Percentiles rank a stretch among this genome's conserved stretches.
Conservation (phyloP, 345 rosid species). For the Salix purpurea region DNA sequence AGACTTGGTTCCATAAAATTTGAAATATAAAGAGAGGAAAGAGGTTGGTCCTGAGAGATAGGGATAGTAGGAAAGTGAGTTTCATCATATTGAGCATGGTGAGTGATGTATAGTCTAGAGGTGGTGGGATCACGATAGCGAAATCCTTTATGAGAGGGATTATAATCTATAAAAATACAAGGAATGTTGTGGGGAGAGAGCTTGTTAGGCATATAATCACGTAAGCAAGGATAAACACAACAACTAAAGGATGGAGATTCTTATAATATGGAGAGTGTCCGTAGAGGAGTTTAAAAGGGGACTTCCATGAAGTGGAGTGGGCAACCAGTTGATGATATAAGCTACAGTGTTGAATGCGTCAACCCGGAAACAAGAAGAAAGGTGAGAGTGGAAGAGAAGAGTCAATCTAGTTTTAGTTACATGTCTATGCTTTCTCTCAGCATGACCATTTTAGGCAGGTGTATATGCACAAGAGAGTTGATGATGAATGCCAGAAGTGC, state of each 20-base stretch:
- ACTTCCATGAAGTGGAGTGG: background rate
- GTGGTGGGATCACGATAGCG: background rate
- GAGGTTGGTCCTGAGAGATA: background rate
- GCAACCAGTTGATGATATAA: background rate
- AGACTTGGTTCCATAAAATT: background rate
- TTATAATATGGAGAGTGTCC: background rate
- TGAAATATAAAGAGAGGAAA: background rate
- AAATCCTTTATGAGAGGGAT: background rate
- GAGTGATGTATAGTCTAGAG: background rate
- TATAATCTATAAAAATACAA: background rate
- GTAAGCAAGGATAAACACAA: background rate
- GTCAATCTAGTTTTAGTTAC: background rate
- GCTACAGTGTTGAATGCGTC: background rate
- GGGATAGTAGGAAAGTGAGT: background rate
- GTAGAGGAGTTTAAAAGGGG: background rate
- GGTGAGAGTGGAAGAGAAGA: background rate
- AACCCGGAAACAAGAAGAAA: background rate
- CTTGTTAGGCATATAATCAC: background rate
- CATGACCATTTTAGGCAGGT: background rate
- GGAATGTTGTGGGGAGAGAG: background rate
- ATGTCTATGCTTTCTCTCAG: background rate
- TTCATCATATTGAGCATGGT: constrained; percentile 13
- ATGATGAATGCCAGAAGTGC: background rate
- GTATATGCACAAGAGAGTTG: background rate
- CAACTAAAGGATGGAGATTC: background rate